Evolutionary conservation across 2,329 filamentous ascomycete species (phyloP), one percentile per base, ranked within the genome.

Genomic region (Colletotrichum sp.): DNA sequence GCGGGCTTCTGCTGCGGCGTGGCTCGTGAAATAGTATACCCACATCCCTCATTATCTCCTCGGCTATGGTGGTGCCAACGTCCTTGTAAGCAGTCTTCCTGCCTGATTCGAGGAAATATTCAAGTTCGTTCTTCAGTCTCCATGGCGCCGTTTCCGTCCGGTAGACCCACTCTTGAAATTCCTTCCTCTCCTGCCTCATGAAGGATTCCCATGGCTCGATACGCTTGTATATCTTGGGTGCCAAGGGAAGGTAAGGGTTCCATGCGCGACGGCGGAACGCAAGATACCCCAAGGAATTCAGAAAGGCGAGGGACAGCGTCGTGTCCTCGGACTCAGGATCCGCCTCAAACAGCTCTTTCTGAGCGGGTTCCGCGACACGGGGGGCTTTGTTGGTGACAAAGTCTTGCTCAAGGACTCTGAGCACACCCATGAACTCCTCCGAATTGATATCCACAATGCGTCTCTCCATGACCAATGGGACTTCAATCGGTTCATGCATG

Each of bases 251-350:
- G 32, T 78, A 79, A 1, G 78, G 78, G 6, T 75, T 77, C 75
- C 79, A 80, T 15, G 78, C 78, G 3, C 76, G 77, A 6, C 79
- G 77, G 9, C 75, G 73, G 62, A 81, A 73, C 34, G 78, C 80
- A 4, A 81, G 75, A 10, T 77, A 78, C n/a, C 80, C 78, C 66
- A 81, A 80, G 5, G 80, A 79, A 57, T 81, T 79, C 1, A 82
- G 76, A 5, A 75, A 78, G 24, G 80, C 80, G 10, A 82, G 78
- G 8, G 79, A 80, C 0, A 82, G 72, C 3, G 79, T 78, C 5
- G 64, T 78, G 13, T 64, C 49, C 4, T 72, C 76, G 4, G 75
- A 78, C 3, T 55, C 62, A 4, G 68, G 21, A 10, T 72, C 77
- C 0, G 30, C 64, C 28, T 63, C 15, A n/a, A 59, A 63, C 3